Evolutionary conservation across 2,329 filamentous ascomycete species (phyloP).

Genomic region (Ascochyta viciae-villosae): DNA sequence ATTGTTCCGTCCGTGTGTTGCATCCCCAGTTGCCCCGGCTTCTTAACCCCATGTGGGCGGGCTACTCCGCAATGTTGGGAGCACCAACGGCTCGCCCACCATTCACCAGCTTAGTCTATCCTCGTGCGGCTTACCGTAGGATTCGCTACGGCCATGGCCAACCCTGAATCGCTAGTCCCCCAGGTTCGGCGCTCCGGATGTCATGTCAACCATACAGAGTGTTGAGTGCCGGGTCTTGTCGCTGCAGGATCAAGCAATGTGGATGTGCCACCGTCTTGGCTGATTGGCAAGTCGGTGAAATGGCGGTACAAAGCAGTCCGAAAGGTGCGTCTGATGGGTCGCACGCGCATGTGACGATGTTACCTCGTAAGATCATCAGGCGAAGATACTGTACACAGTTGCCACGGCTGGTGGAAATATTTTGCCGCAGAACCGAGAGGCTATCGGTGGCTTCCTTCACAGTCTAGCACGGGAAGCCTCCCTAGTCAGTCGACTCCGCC

Average conservation of each 20-base stretch:
- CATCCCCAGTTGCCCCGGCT: conserved; percentile 27
- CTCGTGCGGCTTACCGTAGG: conserved; percentile 20
- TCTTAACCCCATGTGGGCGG: conserved; percentile 29
- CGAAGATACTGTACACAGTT: conserved; percentile 21
- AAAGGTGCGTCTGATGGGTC: conserved; percentile 21
- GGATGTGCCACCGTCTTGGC: conserved; percentile 34
- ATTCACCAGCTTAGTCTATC: conserved; percentile 11
- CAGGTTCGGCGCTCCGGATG: conserved; percentile 16
- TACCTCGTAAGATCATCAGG: conserved; percentile 29
- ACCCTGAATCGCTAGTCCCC: conserved; percentile 22
- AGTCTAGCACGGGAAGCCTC: conserved; percentile 7
- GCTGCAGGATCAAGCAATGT: conserved; percentile 28
- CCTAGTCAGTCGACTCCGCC: conserved; percentile 10
- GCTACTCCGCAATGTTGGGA: conserved; percentile 31
- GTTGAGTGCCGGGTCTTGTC: conserved; percentile 26
- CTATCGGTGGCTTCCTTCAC: conserved; percentile 22
- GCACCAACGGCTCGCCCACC: conserved; percentile 19
- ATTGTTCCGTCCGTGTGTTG: conserved; percentile 25
- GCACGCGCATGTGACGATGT: conserved; percentile 26
- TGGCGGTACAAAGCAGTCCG: conserved; percentile 32
- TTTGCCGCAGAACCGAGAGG: conserved; percentile 17
- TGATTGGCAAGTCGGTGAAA: conserved; percentile 19
- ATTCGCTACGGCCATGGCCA: not conserved
- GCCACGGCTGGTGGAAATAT: conserved; percentile 35
- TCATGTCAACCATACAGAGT: conserved; percentile 25